Base-by-base conservation (phyloP, 2,329 filamentous ascomycete genomes). In the Dactylonectria macrodidyma region DNA sequence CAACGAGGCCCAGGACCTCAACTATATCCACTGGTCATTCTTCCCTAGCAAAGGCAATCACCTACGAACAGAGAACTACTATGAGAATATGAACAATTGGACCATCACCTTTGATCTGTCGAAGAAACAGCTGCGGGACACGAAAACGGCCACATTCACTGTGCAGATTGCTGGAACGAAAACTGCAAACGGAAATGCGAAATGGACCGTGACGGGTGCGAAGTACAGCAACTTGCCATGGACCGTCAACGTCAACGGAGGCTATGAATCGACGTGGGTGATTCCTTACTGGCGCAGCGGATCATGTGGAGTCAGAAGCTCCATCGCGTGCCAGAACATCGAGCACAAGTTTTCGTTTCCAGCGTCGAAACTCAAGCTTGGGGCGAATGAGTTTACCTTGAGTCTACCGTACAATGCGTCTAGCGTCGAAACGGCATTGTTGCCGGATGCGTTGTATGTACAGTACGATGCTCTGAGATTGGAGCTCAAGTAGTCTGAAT, bases 401-500 rank as follows among this genome's bases (percentile, higher is more conserved):
- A 88, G 87, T 67, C 72, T 91, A 57, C 89, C 90, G 2, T 85
- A 82, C 59, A 88, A 89, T 61, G 89, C 85, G 2, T 90, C 87
- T 2, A 84, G 89, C 69, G 84, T 86, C 12, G 88, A 91, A 78
- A 86, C 84, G 11, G 89, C 89, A 0, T 54, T 90, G 3, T 69
- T 91, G 48, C 84, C 88, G 0, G 79, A 80, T 56, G 84, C 83
- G 0, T 79, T 89, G 0, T 91, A 91, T 77, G 85, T 91, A 0
- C 89, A 91, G 79, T 91, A 92, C 70, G 89, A 91, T 79, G 89
- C 89, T 1, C 71, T 91, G 74, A 82, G 89, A 59, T 69, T 91
- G 51, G 89, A 91, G 72, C 73, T 91, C 0, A 68, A 68, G 55
- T 73, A 62, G 26, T 30, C 7, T 30, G 16, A 12, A 44, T 10